Evolutionary conservation across 1,139 yeast genomes (phyloP), one percentile per base, ranked within the genome.

Genomic region (Saccharomyces hybrid): DNA sequence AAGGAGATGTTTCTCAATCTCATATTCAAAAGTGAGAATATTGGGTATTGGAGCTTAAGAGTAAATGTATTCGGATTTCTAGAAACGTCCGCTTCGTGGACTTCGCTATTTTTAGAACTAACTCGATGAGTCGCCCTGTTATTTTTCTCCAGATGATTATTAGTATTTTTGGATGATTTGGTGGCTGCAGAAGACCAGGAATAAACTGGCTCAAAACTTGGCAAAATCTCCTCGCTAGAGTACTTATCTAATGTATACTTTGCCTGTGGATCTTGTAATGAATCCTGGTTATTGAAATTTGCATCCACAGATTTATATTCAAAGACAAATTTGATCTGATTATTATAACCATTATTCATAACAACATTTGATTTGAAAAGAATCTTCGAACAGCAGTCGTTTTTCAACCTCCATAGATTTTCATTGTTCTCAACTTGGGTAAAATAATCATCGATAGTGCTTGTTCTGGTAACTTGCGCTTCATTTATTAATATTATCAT

Each of bases 271-370:
- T 4, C 7, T 7, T 44, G 29, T 20, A 28, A 41, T 16, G 42
- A 4, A 16, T 26, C n/a, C 23, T 42, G 32, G 11, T 16, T 28
- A 16, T 20, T 29, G 4, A 20, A 14, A 20, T 25, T 20, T 41
- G 48, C 28, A n/a, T 32, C 26, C 20, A 25, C 46, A 32, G 47
- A 23, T 6, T 25, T 13, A 44, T 61, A 62, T 16, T 54, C 53
- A n/a, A 65, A 44, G 41, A 49, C 26, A 44, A 65, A 57, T 26
- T 50, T 60, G 6, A 65, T 63, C n/a, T 56, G 46, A 52, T 67
- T 67, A 49, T 62, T 62, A 51, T 63, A 62, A 3, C 69, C 70
- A 56, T 67, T 67, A 53, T 66, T 67, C 71, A 67, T 66, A 1
- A 65, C 69, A 5, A 65, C 64, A 38, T 62, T 65, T 13, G 68